phyloP scores from a whole-genome alignment of 108 stramenopile genomes.

The Cyclotella distinguenda region DNA sequence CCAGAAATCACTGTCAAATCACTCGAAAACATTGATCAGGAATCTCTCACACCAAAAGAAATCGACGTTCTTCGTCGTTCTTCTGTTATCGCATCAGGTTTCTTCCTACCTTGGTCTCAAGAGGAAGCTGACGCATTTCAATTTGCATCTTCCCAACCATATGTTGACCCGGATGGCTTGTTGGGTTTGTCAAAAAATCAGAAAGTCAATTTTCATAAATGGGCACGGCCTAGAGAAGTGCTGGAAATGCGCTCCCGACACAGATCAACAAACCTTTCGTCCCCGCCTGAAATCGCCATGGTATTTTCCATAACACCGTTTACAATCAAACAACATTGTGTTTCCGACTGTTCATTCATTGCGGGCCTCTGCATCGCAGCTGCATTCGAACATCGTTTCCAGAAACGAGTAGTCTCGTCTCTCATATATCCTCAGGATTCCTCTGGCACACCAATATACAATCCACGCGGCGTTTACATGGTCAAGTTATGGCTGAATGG shows the following conservation, averaged over 20 bases:
- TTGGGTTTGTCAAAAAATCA: constrained; percentile 63
- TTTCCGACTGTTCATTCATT: constrained; percentile 93
- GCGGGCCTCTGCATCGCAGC: constrained; percentile 89
- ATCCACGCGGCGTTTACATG: constrained; percentile 88
- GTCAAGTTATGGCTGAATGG: constrained; percentile 95
- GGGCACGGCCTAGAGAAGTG: constrained; percentile 77
- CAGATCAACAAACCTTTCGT: constrained; percentile 14
- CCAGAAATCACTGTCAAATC: background rate
- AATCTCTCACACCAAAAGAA: constrained; percentile 54
- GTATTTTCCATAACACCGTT: constrained; percentile 58
- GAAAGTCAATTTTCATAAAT: constrained; percentile 54
- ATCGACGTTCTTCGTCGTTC: constrained; percentile 61
- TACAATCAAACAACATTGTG: constrained; percentile 78
- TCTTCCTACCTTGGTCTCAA: constrained; percentile 80
- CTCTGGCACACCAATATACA: constrained; percentile 69
- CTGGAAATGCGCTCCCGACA: constrained; percentile 30
- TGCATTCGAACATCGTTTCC: constrained; percentile 73
- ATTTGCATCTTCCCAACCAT: constrained; percentile 25
- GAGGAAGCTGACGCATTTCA: constrained; percentile 53
- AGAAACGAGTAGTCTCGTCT: constrained; percentile 61
- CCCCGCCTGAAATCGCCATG: constrained; percentile 40
- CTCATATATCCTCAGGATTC: constrained; percentile 83
- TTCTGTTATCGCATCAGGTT: constrained; percentile 56
- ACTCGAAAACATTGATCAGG: constrained; percentile 10
- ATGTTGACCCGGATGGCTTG: constrained; percentile 61